Conservation (phyloP, 805 yeast species). For the Candida sphagnicola region DNA sequence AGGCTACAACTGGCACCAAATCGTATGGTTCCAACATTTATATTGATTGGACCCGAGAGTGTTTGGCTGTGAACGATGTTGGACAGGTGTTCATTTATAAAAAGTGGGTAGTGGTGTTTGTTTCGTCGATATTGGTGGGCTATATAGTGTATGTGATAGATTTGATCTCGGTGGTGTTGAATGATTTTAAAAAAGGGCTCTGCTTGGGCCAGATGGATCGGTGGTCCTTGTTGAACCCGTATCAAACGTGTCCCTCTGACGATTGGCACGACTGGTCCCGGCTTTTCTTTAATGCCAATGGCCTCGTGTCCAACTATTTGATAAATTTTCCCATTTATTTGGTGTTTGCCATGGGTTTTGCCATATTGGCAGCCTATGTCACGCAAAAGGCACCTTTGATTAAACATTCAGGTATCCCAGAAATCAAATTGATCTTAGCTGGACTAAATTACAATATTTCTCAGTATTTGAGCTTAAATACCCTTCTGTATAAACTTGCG, state of each 20-base stretch:
- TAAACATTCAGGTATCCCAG: slow-evolving; percentile 65
- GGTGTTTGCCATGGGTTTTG: slow-evolving; percentile 20
- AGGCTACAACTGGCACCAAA: slow-evolving; percentile 1
- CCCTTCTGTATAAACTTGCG: slow-evolving; percentile 51
- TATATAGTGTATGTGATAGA: slow-evolving; percentile 47
- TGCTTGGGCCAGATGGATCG: slow-evolving; percentile 37
- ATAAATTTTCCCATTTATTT: slow-evolving; percentile 35
- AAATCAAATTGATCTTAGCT: slow-evolving; percentile 61
- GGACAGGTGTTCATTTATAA: slow-evolving; percentile 13
- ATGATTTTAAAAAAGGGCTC: slow-evolving; percentile 51
- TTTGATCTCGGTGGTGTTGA: slow-evolving; percentile 44
- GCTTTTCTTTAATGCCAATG: slow-evolving; percentile 20
- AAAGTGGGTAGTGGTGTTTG: slow-evolving; percentile 48
- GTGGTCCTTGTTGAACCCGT: slow-evolving; percentile 41
- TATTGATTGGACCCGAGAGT: slow-evolving; percentile 53
- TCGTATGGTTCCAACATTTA: slow-evolving; percentile 37
- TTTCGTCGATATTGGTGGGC: slow-evolving; percentile 46
- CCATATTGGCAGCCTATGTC: slow-evolving; percentile 25
- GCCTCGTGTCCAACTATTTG: slow-evolving; percentile 14
- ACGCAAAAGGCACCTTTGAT: slow-evolving; percentile 23
- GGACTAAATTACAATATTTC: slow-evolving; percentile 52
- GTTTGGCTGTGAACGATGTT: slow-evolving; percentile 15
- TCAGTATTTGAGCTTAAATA: slow-evolving; percentile 46
- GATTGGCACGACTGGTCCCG: slow-evolving; percentile 39
- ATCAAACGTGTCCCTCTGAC: slow-evolving; percentile 39